Evolutionary conservation across 345 rosid genomes (phyloP).

Genomic region (Diplotaxis tenuifolia): DNA sequence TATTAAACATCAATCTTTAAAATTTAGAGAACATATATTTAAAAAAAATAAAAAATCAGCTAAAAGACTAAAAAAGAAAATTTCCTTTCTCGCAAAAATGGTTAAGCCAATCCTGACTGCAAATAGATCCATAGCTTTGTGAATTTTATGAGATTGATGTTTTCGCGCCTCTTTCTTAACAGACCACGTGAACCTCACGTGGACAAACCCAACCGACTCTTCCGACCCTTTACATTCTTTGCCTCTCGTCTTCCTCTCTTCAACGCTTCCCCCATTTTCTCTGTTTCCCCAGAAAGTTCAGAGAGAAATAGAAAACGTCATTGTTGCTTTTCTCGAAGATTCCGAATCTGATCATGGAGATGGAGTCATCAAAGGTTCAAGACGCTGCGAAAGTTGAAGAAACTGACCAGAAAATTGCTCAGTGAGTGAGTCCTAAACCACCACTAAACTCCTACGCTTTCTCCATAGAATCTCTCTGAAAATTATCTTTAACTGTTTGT

Average conservation of each 20-base stretch:
- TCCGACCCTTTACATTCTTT: not conserved
- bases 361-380: not conserved
- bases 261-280: not conserved
- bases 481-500: not conserved
- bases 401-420: not conserved
- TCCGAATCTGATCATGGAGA: not conserved
- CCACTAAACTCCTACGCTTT: not conserved
- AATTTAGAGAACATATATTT: too few species aligned
- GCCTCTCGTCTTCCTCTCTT: not conserved
- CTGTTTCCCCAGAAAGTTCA: not conserved
- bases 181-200: conserved; percentile 16
- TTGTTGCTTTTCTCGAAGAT: not conserved
- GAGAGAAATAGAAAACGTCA: not conserved
- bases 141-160: not conserved
- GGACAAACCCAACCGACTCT: not conserved
- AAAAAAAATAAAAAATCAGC: too few species aligned
- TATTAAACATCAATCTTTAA: too few species aligned
- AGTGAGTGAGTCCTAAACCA: too few species aligned
- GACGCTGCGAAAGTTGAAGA: not conserved
- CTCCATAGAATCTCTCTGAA: not conserved
- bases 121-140: too few species aligned
- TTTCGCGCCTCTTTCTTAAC: conserved; percentile 12
- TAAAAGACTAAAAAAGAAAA: too few species aligned
- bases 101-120: too few species aligned
- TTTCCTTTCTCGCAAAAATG: too few species aligned